These are phyloP conservation scores for Excoecaria agallocha DNA, from an alignment of 345 rosid species.

Conservation along the genomic window DNA sequence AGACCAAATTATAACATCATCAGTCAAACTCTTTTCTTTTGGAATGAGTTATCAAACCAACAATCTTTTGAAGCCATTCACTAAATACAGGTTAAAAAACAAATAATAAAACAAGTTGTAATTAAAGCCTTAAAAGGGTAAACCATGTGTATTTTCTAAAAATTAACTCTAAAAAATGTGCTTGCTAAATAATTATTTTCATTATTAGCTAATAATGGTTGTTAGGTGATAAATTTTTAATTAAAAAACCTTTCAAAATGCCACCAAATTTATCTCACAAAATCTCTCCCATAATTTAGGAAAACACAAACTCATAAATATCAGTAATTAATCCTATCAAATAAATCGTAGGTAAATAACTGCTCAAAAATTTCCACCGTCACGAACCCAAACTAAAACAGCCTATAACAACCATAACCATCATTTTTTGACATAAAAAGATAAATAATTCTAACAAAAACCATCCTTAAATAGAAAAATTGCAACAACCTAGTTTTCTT, in stretches of 20 bases:
- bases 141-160: not conserved
- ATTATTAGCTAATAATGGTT: not conserved
- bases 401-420: not conserved
- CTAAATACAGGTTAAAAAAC: not conserved
- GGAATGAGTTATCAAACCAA: too few relatives aligned
- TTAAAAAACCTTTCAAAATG: not conserved
- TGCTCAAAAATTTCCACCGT: not conserved
- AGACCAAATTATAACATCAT: too few relatives aligned
- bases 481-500: not conserved
- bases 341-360: not conserved
- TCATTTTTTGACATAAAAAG: not conserved
- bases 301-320: not conserved
- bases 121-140: not conserved
- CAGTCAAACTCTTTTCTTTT: too few relatives aligned
- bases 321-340: too few relatives aligned
- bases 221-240: not conserved
- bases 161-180: not conserved
- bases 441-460: not conserved
- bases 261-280: not conserved
- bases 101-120: not conserved
- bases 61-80: not conserved
- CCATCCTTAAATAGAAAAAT: not conserved
- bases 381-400: not conserved
- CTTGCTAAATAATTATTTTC: not conserved
- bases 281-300: constrained; percentile 17